Evolutionary conservation across 306 rosid genomes (phyloP), one percentile per base, ranked within the genome.

Genomic region (Cicer chorassanicum): DNA sequence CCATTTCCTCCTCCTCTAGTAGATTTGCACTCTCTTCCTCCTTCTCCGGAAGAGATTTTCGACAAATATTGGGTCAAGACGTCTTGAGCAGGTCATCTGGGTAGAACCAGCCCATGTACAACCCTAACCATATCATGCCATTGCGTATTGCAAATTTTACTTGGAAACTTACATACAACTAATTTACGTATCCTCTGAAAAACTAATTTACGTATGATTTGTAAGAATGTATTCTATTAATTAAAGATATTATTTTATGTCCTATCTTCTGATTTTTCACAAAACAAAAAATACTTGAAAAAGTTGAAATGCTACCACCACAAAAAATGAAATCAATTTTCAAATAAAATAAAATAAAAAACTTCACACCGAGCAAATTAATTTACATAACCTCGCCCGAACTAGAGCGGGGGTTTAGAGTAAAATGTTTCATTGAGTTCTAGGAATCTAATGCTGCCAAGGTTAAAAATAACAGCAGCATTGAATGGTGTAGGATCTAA

Each of bases 381-480:
- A 73, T 81, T 73, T 73, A 81, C 77, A 81, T 67, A 77, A 78
- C 51, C 80, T 67, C 82, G 67, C 85, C 80, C 75, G 44, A 70
- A 44, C 13, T 60, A 74, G 38, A 24, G 53, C 29, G 70, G 69
- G 78, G 40, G 41, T 53, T 70, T 41, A 46, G 56, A 74, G 64
- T 67, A 76, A 36, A 50, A 66, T 24, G 67, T 74, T 78, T 78
- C 82, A 44, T 66, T 55, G 45, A 48, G 75, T 64, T 50, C 57
- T 41, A 82, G 50, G 74, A 79, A 76, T 61, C 65, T 83, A 83
- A 85, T 80, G 88, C 81, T 68, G 79, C 9, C 36, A 59, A 57
- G 74, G 85, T 41, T 34, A 70, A 77, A 83, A 65, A 77, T 57
- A 68, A 76, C 65, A 13, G 18, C 66, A 80, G 82, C 86, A 80